phyloP scores from a whole-genome alignment of 2,329 filamentous ascomycete species.

The Trichoderma semiorbis region DNA sequence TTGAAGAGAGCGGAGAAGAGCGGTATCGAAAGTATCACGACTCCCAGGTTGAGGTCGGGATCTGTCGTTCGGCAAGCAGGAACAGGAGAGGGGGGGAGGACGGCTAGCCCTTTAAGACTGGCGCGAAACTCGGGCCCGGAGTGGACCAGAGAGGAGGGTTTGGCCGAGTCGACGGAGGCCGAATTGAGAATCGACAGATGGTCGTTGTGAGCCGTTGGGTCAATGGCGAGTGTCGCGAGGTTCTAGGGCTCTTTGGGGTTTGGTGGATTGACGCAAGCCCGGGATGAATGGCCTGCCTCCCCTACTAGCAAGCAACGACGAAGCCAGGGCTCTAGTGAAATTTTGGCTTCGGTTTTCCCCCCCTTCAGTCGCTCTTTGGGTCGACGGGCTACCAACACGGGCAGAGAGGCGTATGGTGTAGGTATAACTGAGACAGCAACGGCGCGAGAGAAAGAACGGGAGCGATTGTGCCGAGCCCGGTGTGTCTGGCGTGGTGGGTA shows the following conservation, averaged over 20 bases:
- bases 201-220: conserved; percentile 14
- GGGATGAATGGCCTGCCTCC: conserved; percentile 9
- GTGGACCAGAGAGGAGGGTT: neutral
- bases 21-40: neutral
- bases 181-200: conserved; percentile 8
- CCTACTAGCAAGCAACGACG: conserved; percentile 4
- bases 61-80: neutral
- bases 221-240: conserved; percentile 14
- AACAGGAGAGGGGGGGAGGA: neutral
- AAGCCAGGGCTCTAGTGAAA: neutral
- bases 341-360: neutral
- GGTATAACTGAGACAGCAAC: neutral
- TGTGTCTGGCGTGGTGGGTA: neutral
- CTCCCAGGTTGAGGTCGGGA: neutral
- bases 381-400: neutral
- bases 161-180: conserved; percentile 1
- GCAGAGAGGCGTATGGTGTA: neutral
- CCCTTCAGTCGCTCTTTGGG: neutral
- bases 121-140: conserved; percentile 6
- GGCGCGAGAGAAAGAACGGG: neutral
- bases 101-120: conserved; percentile 9
- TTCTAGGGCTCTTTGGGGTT: conserved; percentile 10
- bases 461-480: neutral
- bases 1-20: neutral
- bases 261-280: conserved; percentile 10